These are phyloP conservation scores for Neltuma alba DNA, from an alignment of 306 rosid species.

Conservation along the genomic window DNA sequence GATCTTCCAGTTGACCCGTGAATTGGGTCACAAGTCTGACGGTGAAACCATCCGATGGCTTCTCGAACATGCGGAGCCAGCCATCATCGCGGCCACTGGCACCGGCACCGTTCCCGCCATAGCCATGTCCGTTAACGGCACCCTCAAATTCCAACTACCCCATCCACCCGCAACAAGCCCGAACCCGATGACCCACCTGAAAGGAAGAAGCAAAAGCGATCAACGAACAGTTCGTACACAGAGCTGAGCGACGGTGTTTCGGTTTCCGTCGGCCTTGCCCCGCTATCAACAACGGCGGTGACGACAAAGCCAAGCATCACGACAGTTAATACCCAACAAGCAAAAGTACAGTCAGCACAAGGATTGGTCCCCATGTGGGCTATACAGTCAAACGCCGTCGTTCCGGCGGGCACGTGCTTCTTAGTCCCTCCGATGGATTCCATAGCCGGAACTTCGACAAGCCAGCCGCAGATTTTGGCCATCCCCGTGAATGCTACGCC, in stretches of 20 bases:
- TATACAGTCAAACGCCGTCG: constrained; percentile 22
- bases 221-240: constrained; percentile 50
- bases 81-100: constrained; percentile 84
- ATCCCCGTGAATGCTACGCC: constrained; percentile 26
- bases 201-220: constrained; percentile 59
- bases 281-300: constrained; percentile 11
- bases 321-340: constrained; percentile 36
- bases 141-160: constrained; percentile 74
- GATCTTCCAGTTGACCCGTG: constrained; percentile 82
- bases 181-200: constrained; percentile 48
- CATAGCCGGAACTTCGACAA: constrained; percentile 38
- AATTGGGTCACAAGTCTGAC: constrained; percentile 62
- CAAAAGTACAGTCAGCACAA: constrained; percentile 34
- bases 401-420: constrained; percentile 44
- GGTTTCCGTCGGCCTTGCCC: constrained; percentile 48
- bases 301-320: neutral
- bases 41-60: constrained; percentile 67
- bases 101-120: constrained; percentile 83
- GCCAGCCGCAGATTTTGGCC: constrained; percentile 60
- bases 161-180: constrained; percentile 14
- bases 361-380: constrained; percentile 61
- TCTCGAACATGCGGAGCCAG: constrained; percentile 74
- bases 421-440: constrained; percentile 44
- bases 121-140: constrained; percentile 77
- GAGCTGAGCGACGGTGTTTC: constrained; percentile 64